Base-by-base conservation (phyloP, 257 asterid genomes). In the Solanum megistacrolobum region DNA sequence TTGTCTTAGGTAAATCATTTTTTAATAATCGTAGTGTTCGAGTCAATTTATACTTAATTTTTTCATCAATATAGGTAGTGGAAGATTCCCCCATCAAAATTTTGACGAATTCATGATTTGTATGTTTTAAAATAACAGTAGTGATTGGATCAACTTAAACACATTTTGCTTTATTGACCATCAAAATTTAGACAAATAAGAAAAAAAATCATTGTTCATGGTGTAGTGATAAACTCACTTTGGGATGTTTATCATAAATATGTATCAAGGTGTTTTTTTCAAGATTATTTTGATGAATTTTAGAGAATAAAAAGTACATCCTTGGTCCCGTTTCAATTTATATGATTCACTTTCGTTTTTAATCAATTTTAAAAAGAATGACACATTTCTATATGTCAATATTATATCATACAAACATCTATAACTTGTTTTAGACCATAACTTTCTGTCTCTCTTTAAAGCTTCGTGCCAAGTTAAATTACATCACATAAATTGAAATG, bases 1-100 rank as follows among this genome's bases (percentile, higher is more conserved):
- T 96, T 69, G 98, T 96, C 89, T 86, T 96, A 88, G 98, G 99
- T 95, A 85, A 89, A 29, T 10, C 31, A 25, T 41, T 78, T 68
- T 58, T 68, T 31, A 71, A 31, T 14, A 71, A 71, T 6, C 3
- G 0, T 0, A 3, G 7, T 16, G 39, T 71, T 71, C n/a, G 13
- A 71, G 12, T 71, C 12, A 29, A 14, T 1, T 31, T 31, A 31
- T 3, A 5, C n/a, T 32, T 14, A 8, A 0, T 8, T 55, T 20
- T 55, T 10, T 72, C 48, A 35, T 73, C 29, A 9, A 21, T 7
- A 20, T 8, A 12, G 23, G 76, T 55, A 31, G 27, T 7, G 23
- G 3, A 4, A 20, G 41, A 62, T 3, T 27, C 5, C 23, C 20
- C 32, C 31, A 74, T 13, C 20, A 20, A 36, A 10, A 10, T 10